These are phyloP conservation scores for Apiospora malaysiana DNA, from an alignment of 2,329 filamentous ascomycete genomes.

Conservation along the genomic window DNA sequence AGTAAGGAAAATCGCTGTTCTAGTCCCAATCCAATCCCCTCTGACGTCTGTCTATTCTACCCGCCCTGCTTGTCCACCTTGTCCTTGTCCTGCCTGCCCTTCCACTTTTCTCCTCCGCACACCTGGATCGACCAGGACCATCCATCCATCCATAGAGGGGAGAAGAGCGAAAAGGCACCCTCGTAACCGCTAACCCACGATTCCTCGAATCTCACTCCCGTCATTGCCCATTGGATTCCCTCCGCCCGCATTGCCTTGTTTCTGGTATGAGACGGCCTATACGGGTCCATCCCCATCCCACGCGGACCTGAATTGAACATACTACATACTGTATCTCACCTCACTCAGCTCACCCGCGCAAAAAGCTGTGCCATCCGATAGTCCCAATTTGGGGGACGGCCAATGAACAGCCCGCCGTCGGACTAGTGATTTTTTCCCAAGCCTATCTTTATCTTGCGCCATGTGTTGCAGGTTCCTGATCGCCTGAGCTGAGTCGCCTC, in stretches of 20 bases:
- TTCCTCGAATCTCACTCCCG: conserved; percentile 14
- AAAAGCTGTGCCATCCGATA: conserved; percentile 13
- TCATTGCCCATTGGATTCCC: background rate
- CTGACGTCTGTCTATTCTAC: conserved; percentile 12
- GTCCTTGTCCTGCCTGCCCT: background rate
- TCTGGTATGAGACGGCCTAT: background rate
- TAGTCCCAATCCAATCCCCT: conserved; percentile 5
- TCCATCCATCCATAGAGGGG: background rate
- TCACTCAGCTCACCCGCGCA: conserved; percentile 2
- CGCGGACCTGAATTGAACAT: conserved; percentile 7
- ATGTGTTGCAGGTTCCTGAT: conserved; percentile 12
- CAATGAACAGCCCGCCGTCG: background rate
- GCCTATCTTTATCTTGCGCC: conserved; percentile 19
- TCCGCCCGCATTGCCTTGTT: background rate
- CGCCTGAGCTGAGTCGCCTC: conserved; percentile 17
- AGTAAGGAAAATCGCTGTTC: background rate
- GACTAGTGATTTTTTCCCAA: background rate
- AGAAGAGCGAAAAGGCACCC: background rate
- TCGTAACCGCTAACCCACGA: conserved; percentile 18
- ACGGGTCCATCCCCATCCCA: background rate
- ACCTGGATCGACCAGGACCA: background rate
- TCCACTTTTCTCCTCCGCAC: conserved; percentile 17
- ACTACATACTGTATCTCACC: too few species aligned
- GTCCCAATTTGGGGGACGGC: background rate
- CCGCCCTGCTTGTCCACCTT: background rate